These are phyloP conservation scores for Cryptosporidium parvum DNA, from an alignment of 169 alveolate genomes.

Conservation along the genomic window DNA sequence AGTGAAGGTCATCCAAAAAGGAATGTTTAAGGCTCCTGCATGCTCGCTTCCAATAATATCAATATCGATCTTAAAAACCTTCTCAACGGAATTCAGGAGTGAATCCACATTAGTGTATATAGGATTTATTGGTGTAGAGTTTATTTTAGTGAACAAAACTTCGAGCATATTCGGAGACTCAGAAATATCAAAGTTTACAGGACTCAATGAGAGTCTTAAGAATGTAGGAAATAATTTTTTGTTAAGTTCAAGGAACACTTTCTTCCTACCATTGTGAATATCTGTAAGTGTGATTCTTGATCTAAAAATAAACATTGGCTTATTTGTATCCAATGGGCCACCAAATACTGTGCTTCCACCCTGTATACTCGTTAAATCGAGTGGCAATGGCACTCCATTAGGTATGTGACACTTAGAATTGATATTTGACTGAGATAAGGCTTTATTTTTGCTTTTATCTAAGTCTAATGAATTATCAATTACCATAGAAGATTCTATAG, in stretches of 20 bases:
- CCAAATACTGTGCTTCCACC: constrained; percentile 82
- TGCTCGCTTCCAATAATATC: constrained; percentile 28
- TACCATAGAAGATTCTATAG: constrained; percentile 21
- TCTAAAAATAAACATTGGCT: constrained; percentile 77
- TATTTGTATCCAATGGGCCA: constrained; percentile 80
- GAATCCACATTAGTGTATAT: constrained; percentile 22
- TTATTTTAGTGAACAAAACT: constrained; percentile 45
- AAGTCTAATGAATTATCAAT: constrained; percentile 35
- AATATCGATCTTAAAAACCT: constrained; percentile 42
- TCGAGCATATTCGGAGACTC: constrained; percentile 64
- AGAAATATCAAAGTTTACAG: constrained; percentile 73
- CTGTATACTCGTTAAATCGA: constrained; percentile 76
- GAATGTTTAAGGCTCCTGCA: constrained; percentile 33
- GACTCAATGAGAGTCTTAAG: constrained; percentile 55
- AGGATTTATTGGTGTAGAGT: constrained; percentile 26
- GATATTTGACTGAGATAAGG: neutral
- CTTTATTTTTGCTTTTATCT: neutral
- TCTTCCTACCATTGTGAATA: constrained; percentile 79
- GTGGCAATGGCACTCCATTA: constrained; percentile 80
- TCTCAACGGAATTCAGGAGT: constrained; percentile 35
- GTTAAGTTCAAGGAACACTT: constrained; percentile 32
- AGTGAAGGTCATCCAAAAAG: constrained; percentile 57
- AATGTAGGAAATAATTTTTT: constrained; percentile 50
- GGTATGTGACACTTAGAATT: constrained; percentile 55
- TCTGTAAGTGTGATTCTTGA: constrained; percentile 77